Percentiles rank a stretch among this genome's conserved stretches.
These are phyloP conservation scores for Aspergillus pseudotamarii DNA, from an alignment of 2,329 filamentous ascomycete species.

Conservation along the genomic window DNA sequence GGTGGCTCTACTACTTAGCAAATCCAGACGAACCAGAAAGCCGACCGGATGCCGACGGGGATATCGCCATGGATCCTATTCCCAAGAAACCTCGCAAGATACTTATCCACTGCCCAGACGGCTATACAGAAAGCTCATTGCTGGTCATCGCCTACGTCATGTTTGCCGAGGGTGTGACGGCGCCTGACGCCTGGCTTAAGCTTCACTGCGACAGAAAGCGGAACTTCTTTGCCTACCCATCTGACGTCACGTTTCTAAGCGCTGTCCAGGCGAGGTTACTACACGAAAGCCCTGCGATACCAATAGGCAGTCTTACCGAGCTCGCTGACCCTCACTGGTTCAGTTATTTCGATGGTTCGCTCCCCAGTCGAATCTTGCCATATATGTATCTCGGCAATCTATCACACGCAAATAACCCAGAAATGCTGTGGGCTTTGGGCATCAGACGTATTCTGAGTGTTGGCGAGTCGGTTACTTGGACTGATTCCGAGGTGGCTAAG, in stretches of 20 bases:
- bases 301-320: conserved; percentile 25
- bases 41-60: conserved; percentile 55
- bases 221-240: conserved; percentile 95
- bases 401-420: conserved; percentile 89
- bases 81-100: conserved; percentile 63
- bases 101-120: conserved; percentile 90
- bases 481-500: conserved; percentile 65
- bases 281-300: conserved; percentile 47
- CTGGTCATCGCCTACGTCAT: conserved; percentile 90
- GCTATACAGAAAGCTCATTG: conserved; percentile 92
- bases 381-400: conserved; percentile 98
- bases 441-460: conserved; percentile 89
- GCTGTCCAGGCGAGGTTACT: conserved; percentile 76
- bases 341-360: conserved; percentile 78
- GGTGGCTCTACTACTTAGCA: conserved; percentile 84
- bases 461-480: conserved; percentile 85
- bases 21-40: conserved; percentile 57
- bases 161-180: conserved; percentile 79
- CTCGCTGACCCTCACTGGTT: conserved; percentile 74
- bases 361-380: conserved; percentile 84
- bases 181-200: conserved; percentile 83
- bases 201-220: conserved; percentile 78
- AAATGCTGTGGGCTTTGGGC: conserved; percentile 75
- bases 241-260: conserved; percentile 81
- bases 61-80: conserved; percentile 55